Evolutionary conservation across 2,329 filamentous ascomycete species (phyloP).

Genomic region (Exophiala lecanii-corni): DNA sequence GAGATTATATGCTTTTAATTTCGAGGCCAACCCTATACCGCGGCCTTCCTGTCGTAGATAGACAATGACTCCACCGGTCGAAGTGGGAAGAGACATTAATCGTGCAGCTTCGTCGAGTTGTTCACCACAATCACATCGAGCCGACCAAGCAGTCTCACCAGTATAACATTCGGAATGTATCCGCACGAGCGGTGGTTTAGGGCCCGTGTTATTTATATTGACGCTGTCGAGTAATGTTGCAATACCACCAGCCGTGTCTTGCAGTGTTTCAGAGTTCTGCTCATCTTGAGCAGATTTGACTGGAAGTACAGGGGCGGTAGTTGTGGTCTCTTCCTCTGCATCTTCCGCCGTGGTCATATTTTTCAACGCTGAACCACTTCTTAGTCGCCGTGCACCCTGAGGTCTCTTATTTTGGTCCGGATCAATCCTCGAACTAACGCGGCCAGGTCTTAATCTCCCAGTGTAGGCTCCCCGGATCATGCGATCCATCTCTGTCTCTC

Average conservation of each 20-base stretch:
- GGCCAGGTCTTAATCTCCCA: conserved; percentile 78
- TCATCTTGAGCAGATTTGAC: conserved; percentile 9
- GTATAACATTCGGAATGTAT: conserved; percentile 99
- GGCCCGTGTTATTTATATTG: neutral
- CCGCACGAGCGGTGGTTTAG: conserved; percentile 67
- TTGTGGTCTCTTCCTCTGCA: conserved; percentile 4
- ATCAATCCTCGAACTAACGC: conserved; percentile 68
- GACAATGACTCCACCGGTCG: conserved; percentile 80
- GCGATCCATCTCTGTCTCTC: conserved; percentile 54
- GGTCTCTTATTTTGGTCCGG: conserved; percentile 15
- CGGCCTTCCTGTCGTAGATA: conserved; percentile 94
- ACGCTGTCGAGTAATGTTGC: conserved; percentile 11
- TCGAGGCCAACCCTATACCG: conserved; percentile 90
- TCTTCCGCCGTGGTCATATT: conserved; percentile 25
- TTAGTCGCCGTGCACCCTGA: conserved; percentile 1
- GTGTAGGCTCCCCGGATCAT: conserved; percentile 94
- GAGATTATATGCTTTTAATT: conserved; percentile 95
- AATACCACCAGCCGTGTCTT: conserved; percentile 7
- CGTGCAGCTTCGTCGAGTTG: conserved; percentile 94
- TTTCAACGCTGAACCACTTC: conserved; percentile 27
- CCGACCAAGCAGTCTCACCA: conserved; percentile 96
- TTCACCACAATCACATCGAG: conserved; percentile 94
- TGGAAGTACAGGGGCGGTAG: conserved; percentile 5
- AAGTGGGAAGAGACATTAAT: conserved; percentile 69
- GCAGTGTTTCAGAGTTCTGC: conserved; percentile 8